Evolutionary conservation across 257 asterid genomes (phyloP).

Genomic region (Solanum chmielewskii): DNA sequence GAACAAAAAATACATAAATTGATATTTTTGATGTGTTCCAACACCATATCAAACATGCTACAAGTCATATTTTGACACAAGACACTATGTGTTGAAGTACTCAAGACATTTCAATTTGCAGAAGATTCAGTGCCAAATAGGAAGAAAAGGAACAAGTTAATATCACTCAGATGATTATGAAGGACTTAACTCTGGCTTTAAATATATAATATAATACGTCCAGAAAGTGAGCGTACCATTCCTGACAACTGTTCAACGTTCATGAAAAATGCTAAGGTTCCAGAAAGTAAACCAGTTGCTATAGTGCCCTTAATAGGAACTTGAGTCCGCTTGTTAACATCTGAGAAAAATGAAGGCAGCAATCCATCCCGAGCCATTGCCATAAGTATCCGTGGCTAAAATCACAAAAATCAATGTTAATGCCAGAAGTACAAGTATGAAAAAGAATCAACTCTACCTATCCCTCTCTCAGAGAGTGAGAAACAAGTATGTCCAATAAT

Average conservation of each 20-base stretch:
- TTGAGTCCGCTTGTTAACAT: conserved; percentile 55
- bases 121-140: background rate
- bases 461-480: background rate
- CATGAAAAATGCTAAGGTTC: conserved; percentile 76
- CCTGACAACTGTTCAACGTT: conserved; percentile 98
- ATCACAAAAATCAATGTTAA: background rate
- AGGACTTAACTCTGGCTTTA: background rate
- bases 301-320: conserved; percentile 86
- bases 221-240: conserved; percentile 45
- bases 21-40: background rate
- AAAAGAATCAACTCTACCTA: background rate
- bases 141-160: background rate
- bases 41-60: background rate
- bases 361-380: conserved; percentile 99
- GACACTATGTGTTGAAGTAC: background rate
- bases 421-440: background rate
- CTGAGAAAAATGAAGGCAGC: conserved; percentile 88
- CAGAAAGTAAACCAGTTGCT: conserved; percentile 66
- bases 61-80: background rate
- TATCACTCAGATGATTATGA: background rate
- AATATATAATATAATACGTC: background rate
- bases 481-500: background rate
- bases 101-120: background rate
- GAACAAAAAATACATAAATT: background rate
- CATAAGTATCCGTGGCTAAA: conserved; percentile 89